Base-by-base conservation (phyloP, 208 protist genomes). In the Angomonas desouzai region DNA sequence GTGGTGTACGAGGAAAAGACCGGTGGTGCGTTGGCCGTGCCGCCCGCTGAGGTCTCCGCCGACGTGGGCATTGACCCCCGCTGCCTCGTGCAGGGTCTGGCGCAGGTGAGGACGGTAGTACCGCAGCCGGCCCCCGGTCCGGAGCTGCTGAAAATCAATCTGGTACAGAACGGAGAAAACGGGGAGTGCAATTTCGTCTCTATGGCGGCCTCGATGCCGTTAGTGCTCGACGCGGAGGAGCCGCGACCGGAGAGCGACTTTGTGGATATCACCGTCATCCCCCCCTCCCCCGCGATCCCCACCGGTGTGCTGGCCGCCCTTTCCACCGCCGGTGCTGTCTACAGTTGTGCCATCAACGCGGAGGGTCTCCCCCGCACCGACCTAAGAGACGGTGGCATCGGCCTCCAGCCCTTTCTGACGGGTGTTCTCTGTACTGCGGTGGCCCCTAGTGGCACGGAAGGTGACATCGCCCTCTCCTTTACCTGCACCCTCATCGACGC, bases 261-360 rank as follows among this genome's bases (percentile, higher is more conserved):
- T 20, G 82, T 91, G 6, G 80, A 81, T 51, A 76, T 87, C 57
- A 72, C 60, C 63, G 40, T 77, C 10, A 40, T 91, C 55, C 70
- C 77, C 6, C 57, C 81, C n/a, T 83, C 88, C 3, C 64, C 59
- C 20, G 87, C 78, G 62, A 70, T 82, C 18, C 76, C 83, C 2
- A 59, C 43, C 20, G 77, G 33, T 27, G 38, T 83, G 27, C 62
- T 92, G 18, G 66, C 91, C 22, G 55, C 90, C 27, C 75, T 94
- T 0, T 83, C 70, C 61, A 76, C 80, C 55, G 68, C 63, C 53
- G 89, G 89, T 11, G 89, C 91, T 57, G 79, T 92, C 25, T 94
- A 83, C 68, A 75, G 74, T 18, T 34, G 85, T 38, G 74, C 81
- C 40, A 59, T 91, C 32, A 60, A 79, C 43, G 60, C 67, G 28